Conservation (phyloP, 306 rosid genomes). For the Glycine latifolia region DNA sequence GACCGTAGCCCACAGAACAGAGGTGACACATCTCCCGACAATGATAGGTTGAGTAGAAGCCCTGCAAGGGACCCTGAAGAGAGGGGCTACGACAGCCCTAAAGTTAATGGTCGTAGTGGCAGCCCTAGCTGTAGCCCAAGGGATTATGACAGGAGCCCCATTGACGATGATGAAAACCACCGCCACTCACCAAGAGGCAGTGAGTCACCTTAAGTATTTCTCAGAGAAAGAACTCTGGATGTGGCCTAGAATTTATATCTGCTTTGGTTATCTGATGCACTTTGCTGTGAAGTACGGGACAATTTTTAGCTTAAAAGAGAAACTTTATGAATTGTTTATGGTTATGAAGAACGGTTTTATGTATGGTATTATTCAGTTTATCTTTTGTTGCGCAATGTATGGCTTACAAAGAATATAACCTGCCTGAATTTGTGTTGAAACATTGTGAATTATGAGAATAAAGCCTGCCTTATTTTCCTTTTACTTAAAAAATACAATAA, state of each 20-base stretch:
- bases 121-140: conserved; percentile 59
- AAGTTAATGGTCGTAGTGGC: conserved; percentile 54
- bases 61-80: conserved; percentile 57
- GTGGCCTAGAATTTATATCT: background rate
- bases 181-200: conserved; percentile 60
- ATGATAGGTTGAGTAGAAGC: conserved; percentile 62
- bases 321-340: background rate
- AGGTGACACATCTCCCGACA: conserved; percentile 55
- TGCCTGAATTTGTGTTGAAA: background rate
- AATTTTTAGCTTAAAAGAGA: background rate
- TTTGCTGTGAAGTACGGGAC: background rate
- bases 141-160: conserved; percentile 74
- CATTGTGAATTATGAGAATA: background rate
- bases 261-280: background rate
- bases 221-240: background rate
- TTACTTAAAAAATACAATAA: too few relatives aligned
- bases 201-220: conserved; percentile 51
- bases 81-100: conserved; percentile 52
- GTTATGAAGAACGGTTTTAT: background rate
- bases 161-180: conserved; percentile 58
- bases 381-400: background rate
- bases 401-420: background rate
- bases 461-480: too few relatives aligned
- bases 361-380: background rate
- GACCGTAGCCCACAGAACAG: conserved; percentile 63